A percentile compares a stretch with the other conserved stretches of the same genome.
phyloP scores from a whole-genome alignment of 768 basidiomycete genomes.

The Leccinellum rugosiceps region DNA sequence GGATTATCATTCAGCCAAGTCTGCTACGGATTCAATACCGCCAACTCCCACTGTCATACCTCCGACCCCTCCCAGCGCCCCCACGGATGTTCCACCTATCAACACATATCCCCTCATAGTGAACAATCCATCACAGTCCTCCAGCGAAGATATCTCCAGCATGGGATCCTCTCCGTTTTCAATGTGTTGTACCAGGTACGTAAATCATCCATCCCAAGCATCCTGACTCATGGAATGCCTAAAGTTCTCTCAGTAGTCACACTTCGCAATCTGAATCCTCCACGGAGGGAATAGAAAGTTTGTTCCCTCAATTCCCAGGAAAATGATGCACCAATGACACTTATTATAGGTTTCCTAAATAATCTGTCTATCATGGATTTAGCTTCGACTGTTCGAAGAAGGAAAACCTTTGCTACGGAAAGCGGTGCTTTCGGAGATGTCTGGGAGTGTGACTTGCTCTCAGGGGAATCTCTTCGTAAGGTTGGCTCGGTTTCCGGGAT shows the following conservation, averaged over 20 bases:
- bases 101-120: too few species aligned
- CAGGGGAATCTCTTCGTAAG: neutral
- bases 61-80: conserved; percentile 3
- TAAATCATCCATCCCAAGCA: neutral
- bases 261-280: conserved; percentile 12
- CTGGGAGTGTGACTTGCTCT: conserved; percentile 23
- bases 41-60: conserved; percentile 9
- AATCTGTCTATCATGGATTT: conserved; percentile 7
- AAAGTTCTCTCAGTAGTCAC: conserved; percentile 12
- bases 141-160: too few species aligned
- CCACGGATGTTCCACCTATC: too few species aligned
- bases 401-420: neutral
- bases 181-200: too few species aligned
- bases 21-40: conserved; percentile 5
- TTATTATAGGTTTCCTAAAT: conserved; percentile 5
- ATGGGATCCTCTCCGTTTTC: neutral
- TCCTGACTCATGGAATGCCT: neutral
- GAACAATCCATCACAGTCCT: too few species aligned
- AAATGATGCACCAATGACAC: neutral
- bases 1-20: conserved; percentile 9
- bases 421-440: conserved; percentile 22
- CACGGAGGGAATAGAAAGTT: conserved; percentile 9
- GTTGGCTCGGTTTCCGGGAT: neutral
- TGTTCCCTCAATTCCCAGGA: neutral
- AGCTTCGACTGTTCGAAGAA: conserved; percentile 4